A percentile compares a stretch with the other conserved stretches of the same genome.
These are phyloP conservation scores for Globisporangium nagaii DNA, from an alignment of 352 stramenopile genomes.

Conservation along the genomic window DNA sequence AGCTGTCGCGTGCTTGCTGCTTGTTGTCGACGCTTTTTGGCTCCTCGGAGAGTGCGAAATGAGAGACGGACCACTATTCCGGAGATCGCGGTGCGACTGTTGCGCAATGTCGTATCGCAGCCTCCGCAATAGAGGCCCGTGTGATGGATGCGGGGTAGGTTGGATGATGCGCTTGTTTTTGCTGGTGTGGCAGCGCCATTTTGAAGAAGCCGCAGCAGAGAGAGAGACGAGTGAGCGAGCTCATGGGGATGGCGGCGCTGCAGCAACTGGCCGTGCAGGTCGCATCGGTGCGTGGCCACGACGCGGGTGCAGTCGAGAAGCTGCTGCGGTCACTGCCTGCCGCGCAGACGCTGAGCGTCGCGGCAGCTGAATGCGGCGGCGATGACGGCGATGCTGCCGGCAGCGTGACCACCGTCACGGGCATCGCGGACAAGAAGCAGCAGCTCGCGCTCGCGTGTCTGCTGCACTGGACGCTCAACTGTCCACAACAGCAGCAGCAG, in stretches of 20 bases:
- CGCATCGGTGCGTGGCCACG: background rate
- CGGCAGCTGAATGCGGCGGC: background rate
- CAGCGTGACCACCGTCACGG: constrained; percentile 10
- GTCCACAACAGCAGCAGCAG: too few relatives aligned
- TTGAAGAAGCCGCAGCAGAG: constrained; percentile 1
- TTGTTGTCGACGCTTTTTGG: too few relatives aligned
- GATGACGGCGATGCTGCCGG: background rate
- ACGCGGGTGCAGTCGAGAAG: constrained; percentile 6
- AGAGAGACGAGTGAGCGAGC: background rate
- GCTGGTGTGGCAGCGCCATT: constrained; percentile 4
- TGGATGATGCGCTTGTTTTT: constrained; percentile 1
- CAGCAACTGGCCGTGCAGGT: constrained; percentile 23
- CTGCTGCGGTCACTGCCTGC: constrained; percentile 1
- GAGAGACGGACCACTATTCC: background rate
- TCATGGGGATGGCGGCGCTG: constrained; percentile 26
- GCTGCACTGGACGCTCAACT: constrained; percentile 40
- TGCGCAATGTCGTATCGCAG: too few relatives aligned
- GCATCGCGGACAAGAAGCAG: constrained; percentile 28
- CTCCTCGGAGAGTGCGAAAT: too few relatives aligned
- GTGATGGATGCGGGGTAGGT: background rate
- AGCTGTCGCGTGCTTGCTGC: too few relatives aligned
- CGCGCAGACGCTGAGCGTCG: background rate
- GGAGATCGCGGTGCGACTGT: background rate
- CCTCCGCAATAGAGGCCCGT: too few relatives aligned
- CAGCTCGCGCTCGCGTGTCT: constrained; percentile 49